Conservation (phyloP, 306 rosid species). For the Mucuna pruriens region DNA sequence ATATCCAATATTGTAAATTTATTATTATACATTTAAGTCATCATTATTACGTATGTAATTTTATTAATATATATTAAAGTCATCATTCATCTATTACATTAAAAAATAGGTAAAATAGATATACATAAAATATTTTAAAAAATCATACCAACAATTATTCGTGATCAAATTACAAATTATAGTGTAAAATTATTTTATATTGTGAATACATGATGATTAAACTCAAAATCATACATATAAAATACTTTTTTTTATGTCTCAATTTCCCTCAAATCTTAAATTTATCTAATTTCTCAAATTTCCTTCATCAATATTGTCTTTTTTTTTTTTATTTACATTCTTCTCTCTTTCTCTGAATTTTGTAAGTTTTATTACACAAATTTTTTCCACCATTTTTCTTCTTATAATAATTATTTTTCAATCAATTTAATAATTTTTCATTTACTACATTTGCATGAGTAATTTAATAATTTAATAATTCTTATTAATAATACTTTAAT, state of each 20-base stretch:
- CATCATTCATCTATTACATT: background rate
- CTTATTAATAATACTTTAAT: too few relatives aligned
- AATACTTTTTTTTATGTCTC: background rate
- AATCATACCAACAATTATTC: too few relatives aligned
- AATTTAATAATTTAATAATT: too few relatives aligned
- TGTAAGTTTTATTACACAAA: background rate
- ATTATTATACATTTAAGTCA: background rate
- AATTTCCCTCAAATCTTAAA: background rate
- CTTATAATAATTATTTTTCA: background rate
- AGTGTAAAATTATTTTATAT: too few relatives aligned
- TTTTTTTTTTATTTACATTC: background rate
- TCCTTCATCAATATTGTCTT: background rate
- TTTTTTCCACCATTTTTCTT: background rate
- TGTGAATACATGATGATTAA: too few relatives aligned
- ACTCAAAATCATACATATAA: too few relatives aligned
- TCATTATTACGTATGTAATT: background rate
- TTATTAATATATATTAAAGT: background rate
- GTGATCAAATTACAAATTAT: too few relatives aligned
- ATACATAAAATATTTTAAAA: too few relatives aligned
- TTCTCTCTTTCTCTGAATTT: background rate
- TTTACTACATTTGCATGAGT: background rate
- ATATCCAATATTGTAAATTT: background rate
- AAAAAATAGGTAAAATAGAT: background rate
- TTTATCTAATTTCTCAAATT: background rate
- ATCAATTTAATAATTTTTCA: background rate